Base-by-base conservation (phyloP, 2,329 filamentous ascomycete genomes). In the Podosphaera aphanis region DNA sequence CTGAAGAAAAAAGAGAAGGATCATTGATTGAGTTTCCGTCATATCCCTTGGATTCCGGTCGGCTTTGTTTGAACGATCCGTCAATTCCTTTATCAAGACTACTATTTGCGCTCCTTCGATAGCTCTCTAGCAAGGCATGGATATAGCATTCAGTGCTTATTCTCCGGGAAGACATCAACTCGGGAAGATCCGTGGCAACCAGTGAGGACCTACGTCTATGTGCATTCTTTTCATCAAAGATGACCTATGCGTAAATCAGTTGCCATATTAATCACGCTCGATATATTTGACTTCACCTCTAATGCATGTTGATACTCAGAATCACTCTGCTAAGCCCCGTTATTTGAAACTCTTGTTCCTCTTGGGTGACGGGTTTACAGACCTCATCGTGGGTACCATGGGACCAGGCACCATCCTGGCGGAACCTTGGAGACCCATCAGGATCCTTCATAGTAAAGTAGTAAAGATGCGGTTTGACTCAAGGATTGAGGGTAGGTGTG, bases 201-300 rank as follows among this genome's bases (percentile, higher is more conserved):
- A 80, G 65, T 11, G 75, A 79, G 55, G 73, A 77, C 62, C 79
- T 80, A 48, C 76, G 69, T 19, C 76, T 70, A 53, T 77, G 74
- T 0, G 68, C 66, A 51, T 71, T 77, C 35, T 66, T 61, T 1
- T 70, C 62, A 49, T 79, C 74, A 54, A 80, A 79, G 19, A 73
- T 67, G 43, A 79, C 74, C 72, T 63, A 13, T 19, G n/a, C 18
- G 18, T 16, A 13, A 20, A 39, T 39, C 37, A 39, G 37, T 33
- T 13, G 10, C 13, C 29, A 33, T 11, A 3, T n/a, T n/a, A 7
- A 33, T n/a, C 10, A 13, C 29, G 4, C 5, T 33, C 15, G 3
- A 3, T 20, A n/a, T 13, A 38, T 18, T 23, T 25, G 8, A 39
- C 27, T 36, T 27, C 49, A 79, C 74, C 71, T 64, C 57, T 8